Base-by-base conservation (phyloP, 768 basidiomycete species). In the Boletus patriciae region DNA sequence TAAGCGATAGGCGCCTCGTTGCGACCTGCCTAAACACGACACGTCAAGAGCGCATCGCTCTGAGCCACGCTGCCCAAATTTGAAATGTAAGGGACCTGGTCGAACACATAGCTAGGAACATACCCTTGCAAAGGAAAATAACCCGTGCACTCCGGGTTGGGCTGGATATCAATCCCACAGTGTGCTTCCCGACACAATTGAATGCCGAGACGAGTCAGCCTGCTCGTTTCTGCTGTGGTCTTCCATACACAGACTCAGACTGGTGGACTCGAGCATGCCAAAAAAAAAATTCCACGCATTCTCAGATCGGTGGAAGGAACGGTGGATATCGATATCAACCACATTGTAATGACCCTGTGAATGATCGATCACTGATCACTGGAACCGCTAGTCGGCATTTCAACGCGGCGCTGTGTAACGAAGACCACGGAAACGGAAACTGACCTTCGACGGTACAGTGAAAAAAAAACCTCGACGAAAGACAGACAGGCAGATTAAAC, bases 51-150 rank as follows among this genome's bases (percentile, higher is more conserved):
- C 3, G 45, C 52, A 62, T 57, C 58, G 56, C 54, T 46, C 48
- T 19, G 43, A 41, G 25, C 23, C 56, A 64, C 56, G 42, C 55
- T 58, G 50, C 49, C 27, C 2, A 19, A n/a, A 53, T 57, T 57
- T 34, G 56, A 46, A 37, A 46, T 43, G 13, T 18, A 13, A 52
- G 43, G 23, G 11, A 27, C 34, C 15, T 31, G 25, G 10, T 46
- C 8, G 23, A 48, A 9, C 23, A 36, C 54, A 46, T 37, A 41
- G 42, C 38, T 43, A 37, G 29, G 19, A 49, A 53, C 44, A 6
- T 33, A 34, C 42, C 25, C 11, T 27, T 29, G 7, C 8, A 4
- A 38, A 52, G 7, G 21, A 25, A 34, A 38, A 41, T 8, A 1
- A 6, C 5, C 21, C 29, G 11, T 11, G 2, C 5, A 8, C 21